Conservation (phyloP, 2,329 filamentous ascomycete species). For the Tothia fuscella region DNA sequence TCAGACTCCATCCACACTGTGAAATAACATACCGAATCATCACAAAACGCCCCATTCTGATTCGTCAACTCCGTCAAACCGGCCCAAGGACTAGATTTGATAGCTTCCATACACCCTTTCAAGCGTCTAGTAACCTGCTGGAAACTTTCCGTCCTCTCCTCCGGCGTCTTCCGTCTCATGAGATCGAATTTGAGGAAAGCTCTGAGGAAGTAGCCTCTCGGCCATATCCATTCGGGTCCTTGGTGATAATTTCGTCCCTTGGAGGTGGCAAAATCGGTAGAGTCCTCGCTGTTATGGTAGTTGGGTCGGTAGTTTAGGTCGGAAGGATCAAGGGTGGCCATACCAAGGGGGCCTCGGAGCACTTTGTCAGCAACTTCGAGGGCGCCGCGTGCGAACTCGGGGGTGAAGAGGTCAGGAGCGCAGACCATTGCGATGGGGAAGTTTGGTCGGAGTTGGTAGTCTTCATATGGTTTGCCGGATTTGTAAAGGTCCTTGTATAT, state of each 20-base stretch:
- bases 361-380: conserved; percentile 68
- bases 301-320: conserved; percentile 91
- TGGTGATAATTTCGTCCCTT: conserved; percentile 98
- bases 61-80: conserved; percentile 89
- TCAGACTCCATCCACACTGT: conserved; percentile 10
- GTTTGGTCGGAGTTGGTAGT: conserved; percentile 92
- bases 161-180: conserved; percentile 49
- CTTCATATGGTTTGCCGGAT: conserved; percentile 90
- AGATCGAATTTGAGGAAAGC: conserved; percentile 87
- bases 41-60: conserved; percentile 70
- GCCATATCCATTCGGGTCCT: conserved; percentile 97
- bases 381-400: conserved; percentile 64
- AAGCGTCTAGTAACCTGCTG: conserved; percentile 85
- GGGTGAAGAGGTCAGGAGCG: conserved; percentile 75
- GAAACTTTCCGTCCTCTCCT: conserved; percentile 75
- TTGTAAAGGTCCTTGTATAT: conserved; percentile 97
- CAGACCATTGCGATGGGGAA: conserved; percentile 94
- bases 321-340: conserved; percentile 86
- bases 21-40: conserved; percentile 62
- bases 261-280: conserved; percentile 75
- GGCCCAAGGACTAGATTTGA: conserved; percentile 72
- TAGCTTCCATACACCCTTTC: conserved; percentile 72
- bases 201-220: conserved; percentile 86
- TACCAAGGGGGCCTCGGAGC: conserved; percentile 78
- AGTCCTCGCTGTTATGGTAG: conserved; percentile 93